Base-by-base conservation (phyloP, 169 alveolate species). In the Eimeria acervulina region DNA sequence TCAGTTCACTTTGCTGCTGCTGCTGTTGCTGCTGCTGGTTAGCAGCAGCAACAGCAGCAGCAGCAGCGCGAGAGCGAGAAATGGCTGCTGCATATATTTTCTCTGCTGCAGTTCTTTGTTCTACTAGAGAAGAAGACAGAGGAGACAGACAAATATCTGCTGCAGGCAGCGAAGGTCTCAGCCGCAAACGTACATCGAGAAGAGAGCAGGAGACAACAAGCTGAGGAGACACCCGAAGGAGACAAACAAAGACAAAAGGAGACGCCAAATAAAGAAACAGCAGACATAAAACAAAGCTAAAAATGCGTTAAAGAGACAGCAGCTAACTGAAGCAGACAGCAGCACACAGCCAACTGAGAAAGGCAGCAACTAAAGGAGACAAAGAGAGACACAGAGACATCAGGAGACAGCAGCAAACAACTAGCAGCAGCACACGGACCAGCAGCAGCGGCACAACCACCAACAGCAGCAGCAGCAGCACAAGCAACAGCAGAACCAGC, bases 131-230 rank as follows among this genome's bases (percentile, higher is more conserved):
- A 80, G 59, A 12, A 72, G 83, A n/a, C 83, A 72, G 42, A 72
- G 83, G 74, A 63, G 74, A 63, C 83, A 42, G 90, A 33, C 15
- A 44, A 42, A 38, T 55, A 28, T 4, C 51, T 6, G 52, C 44
- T 2, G 90, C 5, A 26, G 66, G 38, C 90, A 80, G 90, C 28
- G 7, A 80, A 42, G n/a, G n/a, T n/a, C n/a, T n/a, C n/a, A n/a
- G n/a, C n/a, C n/a, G n/a, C n/a, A n/a, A n/a, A n/a, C n/a, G n/a
- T n/a, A n/a, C n/a, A n/a, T n/a, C n/a, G n/a, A n/a, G n/a, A 23
- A 38, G 36, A 40, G 66, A 80, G 36, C 5, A 23, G n/a, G 52
- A 95, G 88, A 96, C 66, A n/a, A 85, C 94, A 8, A 28, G 63
- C 2, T 42, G 38, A 83, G 51, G 52, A 83, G 51, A 83, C 92